Evolutionary conservation across 2,329 filamentous ascomycete genomes (phyloP).

Genomic region (Colletotrichum tanaceti): DNA sequence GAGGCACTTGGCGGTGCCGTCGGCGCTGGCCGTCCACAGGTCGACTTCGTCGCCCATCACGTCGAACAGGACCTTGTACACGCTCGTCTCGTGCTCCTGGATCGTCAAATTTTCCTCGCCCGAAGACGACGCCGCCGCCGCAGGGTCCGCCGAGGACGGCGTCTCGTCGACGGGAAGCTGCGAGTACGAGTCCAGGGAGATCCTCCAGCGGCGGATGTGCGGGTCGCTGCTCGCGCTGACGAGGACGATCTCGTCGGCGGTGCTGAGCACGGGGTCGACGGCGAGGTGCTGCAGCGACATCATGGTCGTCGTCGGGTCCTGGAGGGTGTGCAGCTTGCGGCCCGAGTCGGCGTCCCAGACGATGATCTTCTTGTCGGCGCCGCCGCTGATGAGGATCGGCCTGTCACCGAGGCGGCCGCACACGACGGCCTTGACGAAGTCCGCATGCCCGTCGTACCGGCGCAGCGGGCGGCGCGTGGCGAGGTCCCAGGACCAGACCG

Average conservation of each 20-base stretch:
- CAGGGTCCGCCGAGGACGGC: slow-evolving; percentile 45
- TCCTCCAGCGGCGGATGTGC: slow-evolving; percentile 81
- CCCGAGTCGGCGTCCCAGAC: slow-evolving; percentile 83
- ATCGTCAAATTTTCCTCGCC: slow-evolving; percentile 63
- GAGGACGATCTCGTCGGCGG: slow-evolving; percentile 64
- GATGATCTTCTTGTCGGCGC: slow-evolving; percentile 82
- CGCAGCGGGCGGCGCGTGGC: slow-evolving; percentile 64
- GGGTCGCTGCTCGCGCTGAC: slow-evolving; percentile 86
- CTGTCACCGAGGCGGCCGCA: slow-evolving; percentile 70
- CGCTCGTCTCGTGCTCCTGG: slow-evolving; percentile 87
- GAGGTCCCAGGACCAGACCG: slow-evolving; percentile 86
- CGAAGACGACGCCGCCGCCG: neutral
- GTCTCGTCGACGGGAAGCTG: slow-evolving; percentile 61
- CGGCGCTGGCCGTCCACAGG: slow-evolving; percentile 92
- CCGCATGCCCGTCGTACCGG: slow-evolving; percentile 80
- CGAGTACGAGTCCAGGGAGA: slow-evolving; percentile 64
- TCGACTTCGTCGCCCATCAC: slow-evolving; percentile 71
- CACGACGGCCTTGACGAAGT: slow-evolving; percentile 89
- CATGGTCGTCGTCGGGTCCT: slow-evolving; percentile 74
- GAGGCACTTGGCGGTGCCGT: slow-evolving; percentile 87
- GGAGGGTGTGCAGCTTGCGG: slow-evolving; percentile 77
- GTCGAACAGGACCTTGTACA: slow-evolving; percentile 85
- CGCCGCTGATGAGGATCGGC: slow-evolving; percentile 77
- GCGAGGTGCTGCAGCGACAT: slow-evolving; percentile 84
- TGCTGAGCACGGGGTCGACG: slow-evolving; percentile 74